phyloP scores from a whole-genome alignment of 2,329 filamentous ascomycete genomes.

The Ilyonectria robusta region DNA sequence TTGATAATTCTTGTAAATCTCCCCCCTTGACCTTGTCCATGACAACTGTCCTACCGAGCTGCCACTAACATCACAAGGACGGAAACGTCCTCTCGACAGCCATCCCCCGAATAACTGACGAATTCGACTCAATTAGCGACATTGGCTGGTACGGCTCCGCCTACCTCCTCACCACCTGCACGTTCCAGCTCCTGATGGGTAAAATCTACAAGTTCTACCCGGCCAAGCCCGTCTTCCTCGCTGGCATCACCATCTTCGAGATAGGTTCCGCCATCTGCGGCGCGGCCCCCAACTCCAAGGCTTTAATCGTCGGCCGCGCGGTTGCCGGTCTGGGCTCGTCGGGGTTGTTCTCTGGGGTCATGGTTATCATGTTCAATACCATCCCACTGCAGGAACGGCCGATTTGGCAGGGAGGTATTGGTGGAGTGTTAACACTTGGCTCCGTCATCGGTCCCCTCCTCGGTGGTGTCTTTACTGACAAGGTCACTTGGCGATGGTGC shows the following conservation, averaged over 20 bases:
- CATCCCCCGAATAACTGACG: constrained; percentile 59
- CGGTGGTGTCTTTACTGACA: constrained; percentile 53
- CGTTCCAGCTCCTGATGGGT: constrained; percentile 57
- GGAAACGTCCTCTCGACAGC: constrained; percentile 60
- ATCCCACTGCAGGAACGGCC: constrained; percentile 52
- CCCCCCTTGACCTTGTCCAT: rapidly evolving
- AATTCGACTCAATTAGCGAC: constrained; percentile 60
- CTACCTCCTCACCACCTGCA: constrained; percentile 58
- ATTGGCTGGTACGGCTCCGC: constrained; percentile 65
- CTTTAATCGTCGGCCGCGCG: constrained; percentile 54
- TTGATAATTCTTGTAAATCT: constrained; percentile 54
- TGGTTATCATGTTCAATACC: constrained; percentile 56
- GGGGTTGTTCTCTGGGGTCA: constrained; percentile 60
- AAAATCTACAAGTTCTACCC: constrained; percentile 62
- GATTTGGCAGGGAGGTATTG: constrained; percentile 52
- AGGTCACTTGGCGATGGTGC: constrained; percentile 57
- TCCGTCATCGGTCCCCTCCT: constrained; percentile 52
- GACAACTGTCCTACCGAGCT: neutral
- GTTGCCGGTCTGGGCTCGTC: constrained; percentile 58
- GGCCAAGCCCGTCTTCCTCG: constrained; percentile 58
- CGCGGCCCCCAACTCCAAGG: constrained; percentile 48
- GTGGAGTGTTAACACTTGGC: constrained; percentile 61
- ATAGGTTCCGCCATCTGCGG: constrained; percentile 59
- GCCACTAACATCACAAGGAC: constrained; percentile 40
- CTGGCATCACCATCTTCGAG: constrained; percentile 58